phyloP scores from a whole-genome alignment of 2,329 filamentous ascomycete species.

The Didymella sp. region DNA sequence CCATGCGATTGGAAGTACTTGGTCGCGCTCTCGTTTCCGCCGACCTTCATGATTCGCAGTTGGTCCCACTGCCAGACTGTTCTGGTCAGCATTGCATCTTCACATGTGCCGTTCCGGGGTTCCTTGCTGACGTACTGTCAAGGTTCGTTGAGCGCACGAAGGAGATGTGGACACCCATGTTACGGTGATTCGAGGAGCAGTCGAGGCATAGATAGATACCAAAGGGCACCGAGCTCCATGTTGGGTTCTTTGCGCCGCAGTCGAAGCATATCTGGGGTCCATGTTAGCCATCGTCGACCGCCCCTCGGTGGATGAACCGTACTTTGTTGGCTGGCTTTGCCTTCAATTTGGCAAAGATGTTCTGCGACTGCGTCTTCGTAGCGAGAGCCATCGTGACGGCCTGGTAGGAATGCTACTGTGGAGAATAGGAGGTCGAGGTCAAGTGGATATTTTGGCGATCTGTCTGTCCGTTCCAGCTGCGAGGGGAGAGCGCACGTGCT shows the following conservation, averaged over 20 bases:
- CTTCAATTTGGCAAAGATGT: conserved; percentile 98
- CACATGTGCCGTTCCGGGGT: neutral
- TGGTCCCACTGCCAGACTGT: conserved; percentile 96
- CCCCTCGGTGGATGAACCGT: conserved; percentile 40
- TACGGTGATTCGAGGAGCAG: conserved; percentile 95
- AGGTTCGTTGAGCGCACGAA: conserved; percentile 98
- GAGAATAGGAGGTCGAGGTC: conserved; percentile 38
- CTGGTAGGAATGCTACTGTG: conserved; percentile 29
- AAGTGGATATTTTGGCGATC: conserved; percentile 38
- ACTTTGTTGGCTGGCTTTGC: conserved; percentile 94
- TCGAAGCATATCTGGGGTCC: conserved; percentile 87
- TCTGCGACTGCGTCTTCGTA: conserved; percentile 92
- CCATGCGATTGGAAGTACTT: conserved; percentile 98
- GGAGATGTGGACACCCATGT: conserved; percentile 97
- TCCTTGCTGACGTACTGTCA: conserved; percentile 73
- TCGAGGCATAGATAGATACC: conserved; percentile 98
- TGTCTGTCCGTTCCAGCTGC: conserved; percentile 26
- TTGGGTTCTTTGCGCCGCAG: conserved; percentile 96
- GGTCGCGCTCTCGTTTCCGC: conserved; percentile 95
- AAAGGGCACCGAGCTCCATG: conserved; percentile 96
- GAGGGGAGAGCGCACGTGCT: conserved; percentile 12
- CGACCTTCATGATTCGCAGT: conserved; percentile 95
- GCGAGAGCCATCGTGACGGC: conserved; percentile 65
- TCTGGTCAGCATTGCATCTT: conserved; percentile 60
- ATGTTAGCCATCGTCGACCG: conserved; percentile 34